Base-by-base conservation (phyloP, 495 filamentous ascomycete species). In the Emericellopsis terricola region DNA sequence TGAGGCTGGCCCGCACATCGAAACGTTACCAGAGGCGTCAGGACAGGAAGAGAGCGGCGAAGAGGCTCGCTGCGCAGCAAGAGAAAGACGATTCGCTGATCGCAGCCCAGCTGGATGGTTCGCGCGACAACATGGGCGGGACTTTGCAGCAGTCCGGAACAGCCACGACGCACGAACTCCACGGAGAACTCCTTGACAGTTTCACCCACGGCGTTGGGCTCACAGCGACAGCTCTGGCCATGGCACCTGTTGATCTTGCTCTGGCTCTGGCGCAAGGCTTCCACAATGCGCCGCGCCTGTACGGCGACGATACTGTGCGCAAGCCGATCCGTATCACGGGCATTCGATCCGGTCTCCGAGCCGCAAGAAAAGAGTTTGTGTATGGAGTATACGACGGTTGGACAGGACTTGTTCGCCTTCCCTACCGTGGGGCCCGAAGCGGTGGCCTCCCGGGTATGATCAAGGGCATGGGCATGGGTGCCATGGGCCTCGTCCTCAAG, bases 221-320 rank as follows among this genome's bases (percentile, higher is more conserved):
- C 39, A 55, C 65, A 4, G 64, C 59, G 3, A 48, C 58, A 8
- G 55, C 63, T 1, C 34, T 72, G 8, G 68, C 53, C 1, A 45
- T 50, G 23, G 65, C 54, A 9, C 73, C 66, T 4, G 73, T 86
- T 39, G 76, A 85, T 42, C 59, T 89, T 15, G 65, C 69, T 3
- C 54, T 85, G 1, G 79, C 82, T 0, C 47, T 86, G 2, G 71
- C 78, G 2, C 81, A 86, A 44, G 83, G 83, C 1, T 78, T 87
- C 38, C 80, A 87, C 48, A 85, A 85, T 41, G 78, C 81, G 0
- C 84, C 84, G 1, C 68, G 79, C 1, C 59, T 92, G 1, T 82
- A 83, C 42, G 79, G 80, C 4, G 75, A 72, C 39, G 57, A 60
- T 15, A 59, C 55, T 15, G 55, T 59, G 16, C 23, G 23, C 23